Conservation (phyloP, 768 basidiomycete genomes). For the Leucogyrophana mollusca region DNA sequence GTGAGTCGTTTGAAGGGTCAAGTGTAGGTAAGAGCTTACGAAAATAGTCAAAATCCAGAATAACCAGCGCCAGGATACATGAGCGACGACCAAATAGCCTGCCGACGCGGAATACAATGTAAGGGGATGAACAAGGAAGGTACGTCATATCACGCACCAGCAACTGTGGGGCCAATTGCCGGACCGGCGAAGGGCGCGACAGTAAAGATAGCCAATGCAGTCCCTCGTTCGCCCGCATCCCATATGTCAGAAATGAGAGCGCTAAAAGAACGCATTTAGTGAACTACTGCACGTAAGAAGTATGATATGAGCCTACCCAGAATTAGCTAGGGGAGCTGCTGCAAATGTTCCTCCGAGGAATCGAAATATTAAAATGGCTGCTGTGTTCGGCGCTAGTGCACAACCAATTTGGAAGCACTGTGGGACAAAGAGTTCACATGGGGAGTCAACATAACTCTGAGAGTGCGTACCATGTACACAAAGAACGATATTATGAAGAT, state of each 20-base stretch:
- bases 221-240: constrained; percentile 59
- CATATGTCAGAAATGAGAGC: constrained; percentile 60
- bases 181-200: constrained; percentile 70
- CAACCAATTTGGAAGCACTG: constrained; percentile 63
- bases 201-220: constrained; percentile 64
- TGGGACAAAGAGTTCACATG: constrained; percentile 3
- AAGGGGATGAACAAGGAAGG: constrained; percentile 23
- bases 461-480: constrained; percentile 45
- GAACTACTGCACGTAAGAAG: no score
- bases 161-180: constrained; percentile 54
- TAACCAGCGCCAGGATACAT: constrained; percentile 65
- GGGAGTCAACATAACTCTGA: background rate
- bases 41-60: constrained; percentile 65
- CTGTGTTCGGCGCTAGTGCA: constrained; percentile 60
- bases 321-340: constrained; percentile 66
- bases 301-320: no score
- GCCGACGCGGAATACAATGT: constrained; percentile 36
- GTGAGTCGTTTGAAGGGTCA: background rate
- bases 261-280: no score
- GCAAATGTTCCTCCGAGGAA: constrained; percentile 73
- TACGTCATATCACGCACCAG: no score
- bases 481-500: constrained; percentile 57
- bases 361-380: constrained; percentile 64
- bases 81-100: constrained; percentile 34
- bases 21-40: constrained; percentile 30